Percentiles rank a stretch among this genome's conserved stretches.
Conservation (phyloP, 371 early-diverging fungal species). For the Zopfochytrium polystomum region DNA sequence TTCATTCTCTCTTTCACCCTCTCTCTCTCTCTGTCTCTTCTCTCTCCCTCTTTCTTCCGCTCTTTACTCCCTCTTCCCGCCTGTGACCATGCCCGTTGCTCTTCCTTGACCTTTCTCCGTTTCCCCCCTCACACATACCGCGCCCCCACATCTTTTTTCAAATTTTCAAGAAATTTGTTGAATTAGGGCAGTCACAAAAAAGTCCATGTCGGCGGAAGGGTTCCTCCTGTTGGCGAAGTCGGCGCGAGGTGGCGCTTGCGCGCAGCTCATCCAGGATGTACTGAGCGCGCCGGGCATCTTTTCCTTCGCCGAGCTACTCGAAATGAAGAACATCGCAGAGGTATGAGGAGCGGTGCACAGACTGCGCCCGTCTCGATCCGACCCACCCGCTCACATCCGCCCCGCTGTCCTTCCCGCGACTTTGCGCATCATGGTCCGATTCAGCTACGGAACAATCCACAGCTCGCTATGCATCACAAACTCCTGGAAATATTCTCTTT, state of each 20-base stretch:
- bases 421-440: neutral
- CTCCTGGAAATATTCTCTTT: conserved; percentile 71
- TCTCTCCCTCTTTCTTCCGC: no score
- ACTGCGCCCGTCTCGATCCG: neutral
- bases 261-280: conserved; percentile 70
- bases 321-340: conserved; percentile 67
- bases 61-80: no score
- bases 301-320: conserved; percentile 76
- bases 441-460: conserved; percentile 60
- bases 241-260: conserved; percentile 70
- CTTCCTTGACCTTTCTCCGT: no score
- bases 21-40: no score
- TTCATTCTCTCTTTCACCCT: no score
- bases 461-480: conserved; percentile 57
- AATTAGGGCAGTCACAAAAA: no score
- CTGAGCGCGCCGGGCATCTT: conserved; percentile 71
- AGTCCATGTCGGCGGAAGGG: no score
- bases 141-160: no score
- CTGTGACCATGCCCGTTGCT: no score
- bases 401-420: neutral
- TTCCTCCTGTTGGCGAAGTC: conserved; percentile 73
- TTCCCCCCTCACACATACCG: no score
- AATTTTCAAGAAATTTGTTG: no score
- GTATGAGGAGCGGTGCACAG: conserved; percentile 39
- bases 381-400: neutral